Evolutionary conservation across 73 alveolate species (phyloP).

Genomic region (Loxodes magnus): DNA sequence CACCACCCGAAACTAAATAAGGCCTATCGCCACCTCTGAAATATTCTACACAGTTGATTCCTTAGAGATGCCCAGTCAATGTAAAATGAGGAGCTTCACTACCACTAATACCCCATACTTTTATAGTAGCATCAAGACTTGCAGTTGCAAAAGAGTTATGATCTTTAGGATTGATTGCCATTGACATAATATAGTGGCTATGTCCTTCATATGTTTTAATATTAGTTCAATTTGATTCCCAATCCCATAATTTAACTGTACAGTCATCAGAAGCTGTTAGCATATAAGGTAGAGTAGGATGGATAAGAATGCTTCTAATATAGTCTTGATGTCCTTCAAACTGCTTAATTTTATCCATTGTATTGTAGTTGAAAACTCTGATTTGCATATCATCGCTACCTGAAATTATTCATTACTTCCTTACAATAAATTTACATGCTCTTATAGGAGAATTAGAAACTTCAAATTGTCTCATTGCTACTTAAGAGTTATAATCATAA

Average conservation of each 20-base stretch:
- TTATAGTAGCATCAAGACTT: constrained; percentile 69
- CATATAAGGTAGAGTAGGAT: constrained; percentile 86
- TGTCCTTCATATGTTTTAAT: constrained; percentile 92
- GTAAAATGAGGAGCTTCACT: constrained; percentile 81
- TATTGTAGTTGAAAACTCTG: constrained; percentile 93
- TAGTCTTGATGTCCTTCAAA: constrained; percentile 94
- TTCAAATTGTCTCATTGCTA: constrained; percentile 37
- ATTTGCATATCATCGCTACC: constrained; percentile 61
- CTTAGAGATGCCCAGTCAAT: constrained; percentile 90
- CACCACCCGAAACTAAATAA: constrained; percentile 94
- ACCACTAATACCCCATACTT: constrained; percentile 49
- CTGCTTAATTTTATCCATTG: constrained; percentile 88
- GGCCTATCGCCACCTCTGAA: constrained; percentile 92
- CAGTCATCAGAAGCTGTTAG: constrained; percentile 95
- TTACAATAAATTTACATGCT: constrained; percentile 86
- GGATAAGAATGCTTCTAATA: constrained; percentile 89
- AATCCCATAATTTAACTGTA: constrained; percentile 91
- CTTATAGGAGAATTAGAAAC: constrained; percentile 92
- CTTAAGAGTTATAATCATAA: constrained; percentile 91
- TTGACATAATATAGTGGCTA: constrained; percentile 92
- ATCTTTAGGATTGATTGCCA: constrained; percentile 88
- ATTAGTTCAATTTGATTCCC: constrained; percentile 86
- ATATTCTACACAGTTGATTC: constrained; percentile 92
- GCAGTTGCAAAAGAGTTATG: constrained; percentile 90
- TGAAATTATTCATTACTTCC: constrained; percentile 69